These are phyloP conservation scores for Microdochium paspali DNA, from an alignment of 2,329 filamentous ascomycete species.

Conservation along the genomic window DNA sequence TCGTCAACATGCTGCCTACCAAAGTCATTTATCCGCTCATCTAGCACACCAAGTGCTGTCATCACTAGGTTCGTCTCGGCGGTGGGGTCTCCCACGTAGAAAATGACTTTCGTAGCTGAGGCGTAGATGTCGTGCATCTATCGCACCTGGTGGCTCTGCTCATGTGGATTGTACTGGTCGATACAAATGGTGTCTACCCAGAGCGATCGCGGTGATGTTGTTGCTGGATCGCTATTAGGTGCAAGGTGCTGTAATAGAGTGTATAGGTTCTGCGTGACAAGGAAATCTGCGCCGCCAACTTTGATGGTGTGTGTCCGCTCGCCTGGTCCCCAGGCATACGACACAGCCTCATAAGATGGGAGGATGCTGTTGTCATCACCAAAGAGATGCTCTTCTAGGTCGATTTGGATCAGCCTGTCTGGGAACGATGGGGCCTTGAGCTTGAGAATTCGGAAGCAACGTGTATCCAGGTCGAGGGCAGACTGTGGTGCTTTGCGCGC, in stretches of 20 bases:
- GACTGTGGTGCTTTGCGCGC: too few relatives aligned
- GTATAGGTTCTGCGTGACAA: not conserved
- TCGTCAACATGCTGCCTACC: not conserved
- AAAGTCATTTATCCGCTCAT: not conserved
- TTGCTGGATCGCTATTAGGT: not conserved
- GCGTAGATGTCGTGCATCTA: not conserved
- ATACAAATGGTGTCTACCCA: not conserved
- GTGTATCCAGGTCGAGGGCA: not conserved
- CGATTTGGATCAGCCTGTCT: not conserved
- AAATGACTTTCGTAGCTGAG: not conserved
- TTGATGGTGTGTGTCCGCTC: not conserved
- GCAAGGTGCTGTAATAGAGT: not conserved
- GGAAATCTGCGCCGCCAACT: not conserved
- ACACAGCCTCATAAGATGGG: not conserved
- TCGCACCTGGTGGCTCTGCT: not conserved
- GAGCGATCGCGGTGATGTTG: not conserved
- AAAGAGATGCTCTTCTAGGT: not conserved
- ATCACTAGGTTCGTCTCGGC: not conserved
- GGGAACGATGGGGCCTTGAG: not conserved
- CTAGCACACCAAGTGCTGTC: not conserved
- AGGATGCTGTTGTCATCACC: not conserved
- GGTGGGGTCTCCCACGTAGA: not conserved
- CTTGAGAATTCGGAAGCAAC: not conserved
- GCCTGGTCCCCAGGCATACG: not conserved
- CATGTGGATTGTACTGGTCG: not conserved